Conservation (phyloP, 805 yeast genomes). For the Hanseniaspora clermontiae region DNA sequence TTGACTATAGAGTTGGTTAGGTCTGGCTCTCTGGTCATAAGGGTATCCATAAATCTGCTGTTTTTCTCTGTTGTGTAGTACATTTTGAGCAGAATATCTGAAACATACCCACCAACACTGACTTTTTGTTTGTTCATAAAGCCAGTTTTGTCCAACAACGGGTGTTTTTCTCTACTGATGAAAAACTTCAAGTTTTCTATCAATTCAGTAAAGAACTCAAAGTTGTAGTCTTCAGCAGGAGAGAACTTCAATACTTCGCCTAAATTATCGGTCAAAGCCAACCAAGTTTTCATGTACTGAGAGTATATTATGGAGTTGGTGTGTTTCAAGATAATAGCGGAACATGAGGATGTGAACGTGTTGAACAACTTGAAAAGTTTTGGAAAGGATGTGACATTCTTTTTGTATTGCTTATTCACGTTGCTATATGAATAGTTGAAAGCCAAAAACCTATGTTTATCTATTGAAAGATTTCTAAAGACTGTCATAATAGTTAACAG, state of each 20-base stretch:
- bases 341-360: not conserved
- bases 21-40: not conserved
- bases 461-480: conserved; percentile 3
- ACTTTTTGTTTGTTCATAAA: not conserved
- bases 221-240: not conserved
- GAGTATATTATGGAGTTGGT: not conserved
- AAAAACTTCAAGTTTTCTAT: not conserved
- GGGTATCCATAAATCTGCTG: not conserved
- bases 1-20: not conserved
- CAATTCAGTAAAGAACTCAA: not conserved
- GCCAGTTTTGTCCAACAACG: not conserved
- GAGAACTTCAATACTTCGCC: not conserved
- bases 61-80: conserved; percentile 3
- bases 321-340: not conserved
- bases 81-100: conserved; percentile 7
- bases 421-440: not conserved
- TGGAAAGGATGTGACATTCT: not conserved
- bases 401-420: not conserved
- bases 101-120: not conserved
- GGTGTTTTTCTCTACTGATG: not conserved
- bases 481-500: conserved; percentile 1
- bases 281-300: conserved; percentile 7
- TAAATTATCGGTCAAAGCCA: not conserved
- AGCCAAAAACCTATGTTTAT: not conserved
- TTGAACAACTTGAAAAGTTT: conserved; percentile 4